Evolutionary conservation across 1,139 yeast genomes (phyloP), one percentile per base, ranked within the genome.

Genomic region (Pichia terricola): DNA sequence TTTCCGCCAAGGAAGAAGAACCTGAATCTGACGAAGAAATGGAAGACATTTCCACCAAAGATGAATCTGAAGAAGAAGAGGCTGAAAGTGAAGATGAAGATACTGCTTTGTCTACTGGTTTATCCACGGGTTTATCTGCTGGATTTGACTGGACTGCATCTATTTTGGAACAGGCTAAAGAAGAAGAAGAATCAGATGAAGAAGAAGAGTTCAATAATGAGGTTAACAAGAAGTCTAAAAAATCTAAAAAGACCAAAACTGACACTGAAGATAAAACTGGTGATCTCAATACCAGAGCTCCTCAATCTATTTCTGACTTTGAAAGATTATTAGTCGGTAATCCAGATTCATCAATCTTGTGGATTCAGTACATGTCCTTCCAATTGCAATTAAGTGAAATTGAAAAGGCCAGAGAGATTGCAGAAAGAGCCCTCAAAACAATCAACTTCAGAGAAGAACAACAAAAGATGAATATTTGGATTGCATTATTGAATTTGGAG

Each of bases 281-380:
- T 41, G 94, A 85, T 45, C 72, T 91, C 50, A 79, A 78, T 56
- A 75, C 94, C 27, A 74, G 89, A 57, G 84, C 91, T 10, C 98
- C 98, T 35, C 94, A 89, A 63, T 87, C 96, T 44, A 82, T 80
- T 40, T 68, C 80, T 45, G 99, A 91, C 65, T 91, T 87, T 59
- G 99, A 91, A 65, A 78, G 98, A 57, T 68, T 91, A 52, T 72
- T 91, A 45, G 75, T 91, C 48, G 95, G 96, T 59, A 83, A 84
- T 59, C 97, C 98, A 45, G 84, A 87, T 67, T 86, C 96, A 3
- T 89, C 98, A 1, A 77, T 89, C 42, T 67, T 88, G 53, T 91
- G 98, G 98, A 89, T 91, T 87, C 87, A 89, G 65, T 91, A 85
- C 65, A 91, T 94, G 96, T 91, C 97, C 3, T 91, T 89, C 83